phyloP scores from a whole-genome alignment of 2,329 filamentous ascomycete genomes.

The Tolypocladium tropicale region DNA sequence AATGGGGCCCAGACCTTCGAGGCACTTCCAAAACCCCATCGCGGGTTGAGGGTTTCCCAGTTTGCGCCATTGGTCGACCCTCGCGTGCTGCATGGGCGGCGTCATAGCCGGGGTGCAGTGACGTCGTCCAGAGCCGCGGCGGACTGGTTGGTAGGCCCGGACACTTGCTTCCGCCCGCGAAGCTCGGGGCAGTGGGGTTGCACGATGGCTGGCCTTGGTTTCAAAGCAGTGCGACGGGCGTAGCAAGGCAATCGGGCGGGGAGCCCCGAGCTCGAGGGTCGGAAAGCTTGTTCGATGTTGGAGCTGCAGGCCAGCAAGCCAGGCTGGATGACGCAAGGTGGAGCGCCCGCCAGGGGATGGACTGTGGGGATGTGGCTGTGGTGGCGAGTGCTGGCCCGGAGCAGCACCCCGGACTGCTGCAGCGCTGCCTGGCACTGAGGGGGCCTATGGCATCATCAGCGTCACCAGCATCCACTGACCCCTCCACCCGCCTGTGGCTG shows the following conservation, averaged over 20 bases:
- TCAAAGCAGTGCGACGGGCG: not conserved
- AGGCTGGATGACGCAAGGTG: not conserved
- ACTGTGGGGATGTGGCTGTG: not conserved
- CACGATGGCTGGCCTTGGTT: not conserved
- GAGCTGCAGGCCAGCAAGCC: not conserved
- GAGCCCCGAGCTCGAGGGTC: not conserved
- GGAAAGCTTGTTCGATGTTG: not conserved
- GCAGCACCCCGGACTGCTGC: not conserved
- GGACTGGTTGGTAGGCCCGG: not conserved
- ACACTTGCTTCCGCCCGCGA: slow-evolving; percentile 1
- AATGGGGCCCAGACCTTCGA: not conserved
- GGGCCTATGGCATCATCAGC: not conserved
- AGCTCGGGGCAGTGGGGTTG: not conserved
- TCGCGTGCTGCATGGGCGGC: not conserved
- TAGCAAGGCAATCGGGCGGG: not conserved
- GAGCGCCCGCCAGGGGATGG: not conserved
- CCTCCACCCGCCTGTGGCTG: not conserved
- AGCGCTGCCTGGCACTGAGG: no score
- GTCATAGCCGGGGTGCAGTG: slow-evolving; percentile 1
- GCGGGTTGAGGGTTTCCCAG: not conserved
- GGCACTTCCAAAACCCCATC: not conserved
- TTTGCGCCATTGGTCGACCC: not conserved
- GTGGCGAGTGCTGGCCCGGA: slow-evolving; percentile 2
- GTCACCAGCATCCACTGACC: not conserved
- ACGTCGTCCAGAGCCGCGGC: not conserved